Percentiles rank a stretch among this genome's conserved stretches.
These are phyloP conservation scores for Metschnikowia picachoensis DNA, from an alignment of 805 yeast species.

Conservation along the genomic window DNA sequence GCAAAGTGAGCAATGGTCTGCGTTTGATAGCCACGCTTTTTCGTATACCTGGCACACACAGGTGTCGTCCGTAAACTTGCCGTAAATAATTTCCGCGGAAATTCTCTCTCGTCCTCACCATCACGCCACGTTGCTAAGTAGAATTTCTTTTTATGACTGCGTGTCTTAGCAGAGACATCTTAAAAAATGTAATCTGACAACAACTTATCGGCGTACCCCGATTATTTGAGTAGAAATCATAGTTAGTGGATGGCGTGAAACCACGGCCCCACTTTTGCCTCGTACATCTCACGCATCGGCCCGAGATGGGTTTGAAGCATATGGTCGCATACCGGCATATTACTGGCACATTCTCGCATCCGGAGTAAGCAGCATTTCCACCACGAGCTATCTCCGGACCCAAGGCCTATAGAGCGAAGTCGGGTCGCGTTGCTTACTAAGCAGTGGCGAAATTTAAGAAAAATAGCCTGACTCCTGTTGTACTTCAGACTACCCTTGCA, in stretches of 20 bases:
- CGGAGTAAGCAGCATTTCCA: neutral
- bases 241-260: neutral
- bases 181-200: too few relatives aligned
- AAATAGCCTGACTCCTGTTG: too few relatives aligned
- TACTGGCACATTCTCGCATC: constrained; percentile 6
- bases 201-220: too few relatives aligned
- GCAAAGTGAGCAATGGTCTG: too few relatives aligned
- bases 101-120: neutral
- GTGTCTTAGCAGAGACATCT: neutral
- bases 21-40: constrained; percentile 2
- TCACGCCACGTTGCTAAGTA: neutral
- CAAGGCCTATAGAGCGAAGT: neutral
- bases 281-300: constrained; percentile 5
- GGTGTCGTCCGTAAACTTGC: constrained; percentile 9
- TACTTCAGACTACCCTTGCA: neutral
- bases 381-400: neutral
- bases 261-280: constrained; percentile 6
- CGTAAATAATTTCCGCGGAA: constrained; percentile 9
- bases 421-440: neutral
- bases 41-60: constrained; percentile 5
- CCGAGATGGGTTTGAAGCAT: constrained; percentile 3
- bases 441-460: neutral
- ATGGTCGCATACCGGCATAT: constrained; percentile 1
- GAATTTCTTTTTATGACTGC: neutral
- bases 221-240: too few relatives aligned